These are phyloP conservation scores for Cucurbita argyrosperma DNA, from an alignment of 306 rosid species.

Conservation along the genomic window DNA sequence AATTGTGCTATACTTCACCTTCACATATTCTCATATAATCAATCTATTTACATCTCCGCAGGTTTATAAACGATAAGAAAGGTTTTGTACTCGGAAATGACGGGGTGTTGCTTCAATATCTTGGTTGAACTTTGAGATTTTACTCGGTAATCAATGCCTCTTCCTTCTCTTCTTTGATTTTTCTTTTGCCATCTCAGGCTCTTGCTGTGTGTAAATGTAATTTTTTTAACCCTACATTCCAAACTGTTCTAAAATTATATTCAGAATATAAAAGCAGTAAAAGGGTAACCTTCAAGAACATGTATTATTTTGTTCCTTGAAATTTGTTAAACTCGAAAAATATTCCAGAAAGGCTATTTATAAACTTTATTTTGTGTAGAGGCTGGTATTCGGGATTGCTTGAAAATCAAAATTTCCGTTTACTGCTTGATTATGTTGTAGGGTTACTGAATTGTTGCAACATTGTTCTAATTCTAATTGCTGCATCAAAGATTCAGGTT, in stretches of 20 bases:
- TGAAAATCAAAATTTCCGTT: not conserved
- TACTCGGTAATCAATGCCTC: slow-evolving; percentile 26
- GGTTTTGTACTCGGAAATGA: slow-evolving; percentile 95
- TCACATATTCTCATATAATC: not conserved
- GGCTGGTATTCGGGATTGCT: too few relatives aligned
- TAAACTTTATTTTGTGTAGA: not conserved
- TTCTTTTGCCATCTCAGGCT: not conserved
- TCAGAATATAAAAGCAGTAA: not conserved
- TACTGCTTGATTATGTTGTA: not conserved
- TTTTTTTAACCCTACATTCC: not conserved
- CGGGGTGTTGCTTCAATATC: slow-evolving; percentile 92
- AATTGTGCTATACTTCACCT: not conserved
- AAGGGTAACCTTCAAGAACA: not conserved
- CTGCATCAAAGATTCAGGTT: not conserved
- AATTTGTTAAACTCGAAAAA: not conserved
- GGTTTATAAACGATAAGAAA: slow-evolving; percentile 68
- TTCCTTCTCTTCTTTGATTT: not conserved
- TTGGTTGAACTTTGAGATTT: slow-evolving; percentile 40
- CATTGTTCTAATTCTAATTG: not conserved
- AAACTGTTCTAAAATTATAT: not conserved
- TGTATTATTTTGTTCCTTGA: not conserved
- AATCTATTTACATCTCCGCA: slow-evolving; percentile 15
- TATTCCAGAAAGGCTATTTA: not conserved
- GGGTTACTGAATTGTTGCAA: not conserved
- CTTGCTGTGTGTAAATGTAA: not conserved